phyloP scores from a whole-genome alignment of 2,329 filamentous ascomycete species.

The Colletotrichum somersetense region DNA sequence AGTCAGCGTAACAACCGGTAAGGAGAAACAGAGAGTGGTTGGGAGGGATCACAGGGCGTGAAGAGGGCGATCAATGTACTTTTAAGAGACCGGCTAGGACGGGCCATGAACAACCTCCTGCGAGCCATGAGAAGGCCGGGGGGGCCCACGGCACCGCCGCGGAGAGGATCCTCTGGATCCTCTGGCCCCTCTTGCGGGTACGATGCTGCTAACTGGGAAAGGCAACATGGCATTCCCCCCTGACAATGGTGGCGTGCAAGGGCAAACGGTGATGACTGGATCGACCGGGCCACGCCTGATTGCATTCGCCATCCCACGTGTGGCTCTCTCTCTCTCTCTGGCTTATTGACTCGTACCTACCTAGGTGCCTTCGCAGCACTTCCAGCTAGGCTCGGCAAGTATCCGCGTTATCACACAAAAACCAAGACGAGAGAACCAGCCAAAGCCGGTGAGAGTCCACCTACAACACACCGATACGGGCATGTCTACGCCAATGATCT shows the following conservation, averaged over 20 bases:
- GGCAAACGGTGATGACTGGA: slow-evolving; percentile 37
- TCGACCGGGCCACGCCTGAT: slow-evolving; percentile 17
- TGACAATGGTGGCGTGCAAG: slow-evolving; percentile 39
- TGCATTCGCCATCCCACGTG: background rate
- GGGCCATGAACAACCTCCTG: slow-evolving; percentile 21
- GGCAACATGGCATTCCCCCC: slow-evolving; percentile 26
- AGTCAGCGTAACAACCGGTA: slow-evolving; percentile 31
- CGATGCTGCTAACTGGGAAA: slow-evolving; percentile 20
- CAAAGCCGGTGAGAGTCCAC: background rate
- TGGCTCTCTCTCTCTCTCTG: background rate
- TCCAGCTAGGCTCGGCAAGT: slow-evolving; percentile 25
- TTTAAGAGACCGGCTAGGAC: slow-evolving; percentile 29
- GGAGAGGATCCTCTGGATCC: slow-evolving; percentile 25
- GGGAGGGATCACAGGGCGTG: slow-evolving; percentile 25
- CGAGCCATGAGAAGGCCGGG: slow-evolving; percentile 32
- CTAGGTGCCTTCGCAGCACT: background rate
- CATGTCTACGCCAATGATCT: slow-evolving; percentile 2
- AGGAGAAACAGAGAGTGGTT: slow-evolving; percentile 34
- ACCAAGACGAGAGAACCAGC: background rate
- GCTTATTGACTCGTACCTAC: slow-evolving; percentile 20
- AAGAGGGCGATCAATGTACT: slow-evolving; percentile 31
- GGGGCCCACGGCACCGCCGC: slow-evolving; percentile 30
- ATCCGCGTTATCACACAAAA: slow-evolving; percentile 7
- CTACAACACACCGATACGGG: slow-evolving; percentile 19
- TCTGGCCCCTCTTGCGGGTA: slow-evolving; percentile 23